Base-by-base conservation (phyloP, 805 yeast genomes). In the Saccharomycopsis fodiens region DNA sequence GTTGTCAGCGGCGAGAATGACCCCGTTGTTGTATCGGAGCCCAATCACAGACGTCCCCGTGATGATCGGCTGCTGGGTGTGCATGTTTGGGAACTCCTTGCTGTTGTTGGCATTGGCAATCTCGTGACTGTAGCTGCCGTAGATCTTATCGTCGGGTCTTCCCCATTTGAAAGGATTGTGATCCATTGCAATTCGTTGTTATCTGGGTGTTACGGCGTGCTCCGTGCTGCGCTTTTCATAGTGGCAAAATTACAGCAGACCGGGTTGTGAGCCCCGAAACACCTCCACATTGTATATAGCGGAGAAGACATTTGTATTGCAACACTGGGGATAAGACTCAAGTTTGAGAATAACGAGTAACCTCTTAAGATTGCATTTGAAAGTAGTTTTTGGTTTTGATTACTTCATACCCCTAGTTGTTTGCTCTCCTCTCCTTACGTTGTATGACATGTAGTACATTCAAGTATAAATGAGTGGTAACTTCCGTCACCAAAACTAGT, bases 81-180 rank as follows among this genome's bases (percentile, higher is more conserved):
- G 82, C 79, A 79, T 77, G 46, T 71, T 75, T 25, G 97, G 96
- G 60, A 79, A 73, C 38, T 67, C 68, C 20, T 46, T 47, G 13
- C 51, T 54, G 50, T 44, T 49, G 39, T 47, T 55, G 22, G 88
- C 88, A 52, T 79, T 66, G 41, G 95, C 84, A 56, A 89, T 91
- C 41, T 73, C 64, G 46, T 71, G 72, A 62, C 83, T 85, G 68
- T 89, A 93, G 5, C 68, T 61, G 15, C 98, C 98, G 58, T 93
- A 93, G 1, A 79, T 73, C 37, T 75, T 78, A 60, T 84, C 79
- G 34, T 82, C 72, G 48, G 97, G 97, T 67, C 97, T 85, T 19
- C 97, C 98, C 98, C 98, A 91, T 56, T 74, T 73, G 57, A 72
- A 79, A 53, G 96, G 97, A 72, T 84, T 85, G 86, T 93, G 97